These are phyloP conservation scores for Teunomyces tritomae DNA, from an alignment of 805 yeast genomes.

Conservation along the genomic window DNA sequence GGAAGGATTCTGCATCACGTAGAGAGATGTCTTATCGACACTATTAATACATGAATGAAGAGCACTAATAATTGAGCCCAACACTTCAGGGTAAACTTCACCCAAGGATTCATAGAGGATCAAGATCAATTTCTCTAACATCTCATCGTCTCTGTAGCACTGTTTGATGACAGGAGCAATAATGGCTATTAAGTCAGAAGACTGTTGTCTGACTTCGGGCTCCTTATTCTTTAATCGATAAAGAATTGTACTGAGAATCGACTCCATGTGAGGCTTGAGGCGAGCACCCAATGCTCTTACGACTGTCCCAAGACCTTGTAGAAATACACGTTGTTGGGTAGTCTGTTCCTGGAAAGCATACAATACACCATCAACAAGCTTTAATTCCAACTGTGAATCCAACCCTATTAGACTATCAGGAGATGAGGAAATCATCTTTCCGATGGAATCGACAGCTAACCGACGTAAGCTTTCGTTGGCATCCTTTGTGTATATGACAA, in stretches of 20 bases:
- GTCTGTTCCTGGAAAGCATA: conserved; percentile 81
- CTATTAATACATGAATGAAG: conserved; percentile 58
- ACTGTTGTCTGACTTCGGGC: conserved; percentile 74
- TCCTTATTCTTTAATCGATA: conserved; percentile 70
- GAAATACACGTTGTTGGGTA: conserved; percentile 49
- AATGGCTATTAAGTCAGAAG: conserved; percentile 71
- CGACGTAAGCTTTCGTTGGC: conserved; percentile 75
- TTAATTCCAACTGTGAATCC: conserved; percentile 57
- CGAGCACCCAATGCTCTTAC: conserved; percentile 61
- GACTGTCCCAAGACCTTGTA: conserved; percentile 64
- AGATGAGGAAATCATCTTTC: conserved; percentile 46
- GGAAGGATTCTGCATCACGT: conserved; percentile 60
- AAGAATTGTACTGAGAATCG: conserved; percentile 68
- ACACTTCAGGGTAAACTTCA: conserved; percentile 89
- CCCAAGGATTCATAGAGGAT: conserved; percentile 89
- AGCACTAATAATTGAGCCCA: conserved; percentile 81
- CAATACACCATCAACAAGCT: conserved; percentile 75
- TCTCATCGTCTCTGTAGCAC: conserved; percentile 58
- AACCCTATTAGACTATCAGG: conserved; percentile 47
- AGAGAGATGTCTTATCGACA: conserved; percentile 57
- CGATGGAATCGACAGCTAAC: conserved; percentile 74
- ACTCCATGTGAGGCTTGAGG: conserved; percentile 67
- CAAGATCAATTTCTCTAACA: conserved; percentile 66
- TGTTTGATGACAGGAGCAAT: conserved; percentile 64
- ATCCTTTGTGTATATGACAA: conserved; percentile 66